These are phyloP conservation scores for Beauveria bassiana DNA, from an alignment of 2,329 filamentous ascomycete species.

Conservation along the genomic window DNA sequence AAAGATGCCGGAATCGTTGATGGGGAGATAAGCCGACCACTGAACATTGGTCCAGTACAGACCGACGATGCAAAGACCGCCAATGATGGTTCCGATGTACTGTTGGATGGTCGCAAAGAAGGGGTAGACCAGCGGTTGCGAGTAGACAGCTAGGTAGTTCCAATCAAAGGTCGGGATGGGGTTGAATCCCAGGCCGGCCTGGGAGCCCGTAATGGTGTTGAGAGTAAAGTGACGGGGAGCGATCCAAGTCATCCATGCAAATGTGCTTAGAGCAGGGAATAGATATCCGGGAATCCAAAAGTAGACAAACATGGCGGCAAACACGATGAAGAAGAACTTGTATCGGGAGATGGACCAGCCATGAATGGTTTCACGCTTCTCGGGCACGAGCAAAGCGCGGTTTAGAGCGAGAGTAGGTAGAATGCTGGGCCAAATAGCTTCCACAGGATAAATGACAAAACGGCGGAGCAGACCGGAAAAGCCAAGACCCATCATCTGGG, in stretches of 20 bases:
- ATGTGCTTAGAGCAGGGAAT: conserved; percentile 32
- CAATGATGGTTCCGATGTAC: conserved; percentile 6
- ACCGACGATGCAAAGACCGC: neutral
- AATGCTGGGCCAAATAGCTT: conserved; percentile 13
- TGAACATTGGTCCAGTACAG: conserved; percentile 28
- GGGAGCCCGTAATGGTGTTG: conserved; percentile 16
- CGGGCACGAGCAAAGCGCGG: conserved; percentile 20
- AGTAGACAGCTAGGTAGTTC: conserved; percentile 15
- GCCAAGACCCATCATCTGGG: conserved; percentile 26
- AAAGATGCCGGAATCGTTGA: conserved; percentile 39
- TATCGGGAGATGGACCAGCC: conserved; percentile 36
- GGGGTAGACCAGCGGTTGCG: conserved; percentile 6
- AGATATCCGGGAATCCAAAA: conserved; percentile 38
- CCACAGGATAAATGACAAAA: conserved; percentile 18
- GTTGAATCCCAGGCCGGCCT: conserved; percentile 6
- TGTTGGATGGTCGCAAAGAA: conserved; percentile 9
- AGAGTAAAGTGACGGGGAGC: conserved; percentile 33
- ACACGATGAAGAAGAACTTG: conserved; percentile 30
- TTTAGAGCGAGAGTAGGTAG: conserved; percentile 20
- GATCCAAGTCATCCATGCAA: conserved; percentile 42
- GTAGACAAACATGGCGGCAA: conserved; percentile 32
- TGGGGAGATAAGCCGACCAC: conserved; percentile 37
- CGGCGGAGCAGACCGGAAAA: conserved; percentile 26
- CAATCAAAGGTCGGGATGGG: conserved; percentile 12
- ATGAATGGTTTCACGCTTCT: conserved; percentile 27